These are phyloP conservation scores for Leishmania tropica DNA, from an alignment of 208 protist species.

Conservation along the genomic window DNA sequence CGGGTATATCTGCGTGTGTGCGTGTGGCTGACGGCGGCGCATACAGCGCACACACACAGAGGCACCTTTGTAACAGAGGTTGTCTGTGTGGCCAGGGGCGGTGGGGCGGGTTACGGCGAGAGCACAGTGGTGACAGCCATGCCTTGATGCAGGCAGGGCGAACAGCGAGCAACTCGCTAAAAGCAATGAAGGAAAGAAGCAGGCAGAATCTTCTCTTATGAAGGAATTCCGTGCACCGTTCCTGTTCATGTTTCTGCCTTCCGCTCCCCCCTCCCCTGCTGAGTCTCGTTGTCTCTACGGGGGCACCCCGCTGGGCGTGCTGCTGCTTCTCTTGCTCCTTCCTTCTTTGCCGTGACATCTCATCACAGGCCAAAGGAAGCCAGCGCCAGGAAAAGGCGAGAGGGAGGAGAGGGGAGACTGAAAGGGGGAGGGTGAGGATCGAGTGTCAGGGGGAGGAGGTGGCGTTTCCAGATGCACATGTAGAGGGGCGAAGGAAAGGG, in stretches of 20 bases:
- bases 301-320: background rate
- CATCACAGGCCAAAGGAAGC: background rate
- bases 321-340: background rate
- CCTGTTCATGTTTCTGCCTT: background rate
- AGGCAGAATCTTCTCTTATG: background rate
- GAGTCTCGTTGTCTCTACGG: background rate
- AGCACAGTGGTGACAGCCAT: background rate
- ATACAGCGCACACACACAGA: background rate
- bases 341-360: background rate
- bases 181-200: background rate
- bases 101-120: background rate
- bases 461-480: background rate
- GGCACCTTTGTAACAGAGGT: background rate
- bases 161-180: background rate
- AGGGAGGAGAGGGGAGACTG: background rate
- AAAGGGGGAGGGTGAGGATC: background rate
- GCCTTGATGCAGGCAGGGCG: background rate
- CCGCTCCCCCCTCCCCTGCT: background rate
- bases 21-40: background rate
- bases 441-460: background rate
- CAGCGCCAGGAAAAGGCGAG: background rate
- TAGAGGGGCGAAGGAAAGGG: background rate
- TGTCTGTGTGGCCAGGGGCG: background rate
- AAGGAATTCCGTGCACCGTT: background rate
- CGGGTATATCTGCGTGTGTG: background rate